Evolutionary conservation across 2,329 filamentous ascomycete genomes (phyloP).

Genomic region (Claviceps sp.): DNA sequence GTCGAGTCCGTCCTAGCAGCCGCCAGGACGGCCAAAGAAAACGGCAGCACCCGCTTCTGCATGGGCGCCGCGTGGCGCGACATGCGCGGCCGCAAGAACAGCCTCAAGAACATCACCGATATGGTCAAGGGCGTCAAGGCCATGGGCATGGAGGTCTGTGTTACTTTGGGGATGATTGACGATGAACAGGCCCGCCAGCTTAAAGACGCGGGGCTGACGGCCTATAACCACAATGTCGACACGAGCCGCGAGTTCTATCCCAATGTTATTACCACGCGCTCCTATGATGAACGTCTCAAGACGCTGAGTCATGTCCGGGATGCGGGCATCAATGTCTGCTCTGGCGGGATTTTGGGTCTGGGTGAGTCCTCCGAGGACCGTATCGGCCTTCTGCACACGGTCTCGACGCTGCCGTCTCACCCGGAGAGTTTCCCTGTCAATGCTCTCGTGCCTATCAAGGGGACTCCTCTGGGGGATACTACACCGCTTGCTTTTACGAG

Average conservation of each 20-base stretch:
- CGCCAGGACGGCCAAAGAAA: conserved; percentile 63
- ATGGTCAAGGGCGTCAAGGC: conserved; percentile 74
- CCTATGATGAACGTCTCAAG: conserved; percentile 73
- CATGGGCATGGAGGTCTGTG: conserved; percentile 82
- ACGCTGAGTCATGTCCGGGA: conserved; percentile 71
- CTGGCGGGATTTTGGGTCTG: conserved; percentile 74
- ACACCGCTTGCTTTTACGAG: conserved; percentile 63
- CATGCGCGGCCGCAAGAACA: conserved; percentile 81
- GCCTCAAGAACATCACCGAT: conserved; percentile 67
- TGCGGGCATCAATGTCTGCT: conserved; percentile 82
- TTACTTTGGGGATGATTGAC: conserved; percentile 92
- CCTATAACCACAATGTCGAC: conserved; percentile 92
- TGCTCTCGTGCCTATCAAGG: conserved; percentile 79
- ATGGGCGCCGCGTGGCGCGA: conserved; percentile 93
- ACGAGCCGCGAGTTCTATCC: conserved; percentile 84
- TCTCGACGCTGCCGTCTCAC: conserved; percentile 66
- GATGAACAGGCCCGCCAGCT: conserved; percentile 66
- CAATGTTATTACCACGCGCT: conserved; percentile 69
- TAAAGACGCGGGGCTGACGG: conserved; percentile 71
- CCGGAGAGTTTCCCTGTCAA: conserved; percentile 90
- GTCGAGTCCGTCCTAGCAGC: conserved; percentile 72
- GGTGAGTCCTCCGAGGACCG: conserved; percentile 70
- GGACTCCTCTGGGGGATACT: conserved; percentile 68
- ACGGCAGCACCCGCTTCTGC: conserved; percentile 83
- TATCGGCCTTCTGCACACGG: conserved; percentile 70